Conservation (phyloP, 2,329 filamentous ascomycete species). For the Phyllosticta citriasiana region DNA sequence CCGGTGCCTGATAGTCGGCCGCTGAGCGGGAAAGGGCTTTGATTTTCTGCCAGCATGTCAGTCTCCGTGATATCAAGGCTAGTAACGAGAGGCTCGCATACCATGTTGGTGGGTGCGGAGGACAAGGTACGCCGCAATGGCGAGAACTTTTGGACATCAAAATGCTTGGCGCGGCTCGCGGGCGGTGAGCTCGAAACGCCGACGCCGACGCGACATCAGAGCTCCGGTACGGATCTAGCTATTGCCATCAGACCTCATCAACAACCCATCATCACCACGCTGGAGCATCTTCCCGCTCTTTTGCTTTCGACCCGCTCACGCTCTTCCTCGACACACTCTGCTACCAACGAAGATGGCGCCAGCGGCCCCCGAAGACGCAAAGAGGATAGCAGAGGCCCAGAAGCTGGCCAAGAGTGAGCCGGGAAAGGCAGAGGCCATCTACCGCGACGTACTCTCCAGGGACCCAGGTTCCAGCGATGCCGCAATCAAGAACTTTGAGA, state of each 20-base stretch:
- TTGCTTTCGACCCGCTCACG: conserved; percentile 1
- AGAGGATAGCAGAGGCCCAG: conserved; percentile 80
- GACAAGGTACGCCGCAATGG: conserved; percentile 7
- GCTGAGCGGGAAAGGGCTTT: conserved; percentile 57
- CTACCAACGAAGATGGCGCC: conserved; percentile 13
- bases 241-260: conserved; percentile 6
- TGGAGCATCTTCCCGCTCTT: not conserved
- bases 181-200: conserved; percentile 1
- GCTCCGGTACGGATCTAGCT: conserved; percentile 3
- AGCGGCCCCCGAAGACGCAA: conserved; percentile 36
- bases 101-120: conserved; percentile 10
- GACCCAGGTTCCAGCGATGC: conserved; percentile 76
- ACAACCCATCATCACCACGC: not conserved
- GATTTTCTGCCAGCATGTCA: conserved; percentile 21
- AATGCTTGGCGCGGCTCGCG: not conserved
- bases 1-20: conserved; percentile 55
- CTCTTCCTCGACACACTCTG: not conserved
- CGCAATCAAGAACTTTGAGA: conserved; percentile 84
- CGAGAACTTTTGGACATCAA: conserved; percentile 10
- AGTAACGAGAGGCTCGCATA: not conserved
- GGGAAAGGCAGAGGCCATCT: conserved; percentile 73
- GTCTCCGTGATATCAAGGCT: not conserved
- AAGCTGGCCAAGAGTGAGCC: conserved; percentile 72
- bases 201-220: conserved; percentile 8
- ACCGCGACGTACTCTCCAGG: conserved; percentile 81